These are phyloP conservation scores for Penicillium aurantiogriseum DNA, from an alignment of 2,329 filamentous ascomycete genomes.

Conservation along the genomic window DNA sequence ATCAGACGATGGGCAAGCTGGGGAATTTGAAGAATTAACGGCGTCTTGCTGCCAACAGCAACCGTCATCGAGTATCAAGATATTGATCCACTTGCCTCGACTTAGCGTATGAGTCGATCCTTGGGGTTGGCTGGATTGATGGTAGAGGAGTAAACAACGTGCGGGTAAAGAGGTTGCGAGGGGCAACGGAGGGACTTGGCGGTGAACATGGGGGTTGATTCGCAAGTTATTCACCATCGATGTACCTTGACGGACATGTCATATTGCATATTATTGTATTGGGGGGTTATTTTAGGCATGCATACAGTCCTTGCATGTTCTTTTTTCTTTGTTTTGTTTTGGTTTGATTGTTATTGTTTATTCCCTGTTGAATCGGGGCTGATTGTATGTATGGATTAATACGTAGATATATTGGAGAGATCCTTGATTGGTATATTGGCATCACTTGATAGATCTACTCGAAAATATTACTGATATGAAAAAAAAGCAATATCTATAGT, in stretches of 20 bases:
- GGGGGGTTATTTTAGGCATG: background rate
- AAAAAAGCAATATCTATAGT: background rate
- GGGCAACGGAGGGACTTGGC: conserved; percentile 31
- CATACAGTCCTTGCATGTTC: conserved; percentile 6
- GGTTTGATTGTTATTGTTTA: background rate
- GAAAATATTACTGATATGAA: background rate
- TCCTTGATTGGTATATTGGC: background rate
- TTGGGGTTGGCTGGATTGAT: conserved; percentile 29
- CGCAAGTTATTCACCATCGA: background rate
- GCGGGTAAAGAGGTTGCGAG: conserved; percentile 30
- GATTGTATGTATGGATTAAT: background rate
- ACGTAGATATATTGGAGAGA: background rate
- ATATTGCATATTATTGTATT: conserved; percentile 10
- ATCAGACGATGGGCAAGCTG: conserved; percentile 16
- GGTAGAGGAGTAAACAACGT: conserved; percentile 35
- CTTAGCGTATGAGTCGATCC: conserved; percentile 22
- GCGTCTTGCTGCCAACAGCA: conserved; percentile 24
- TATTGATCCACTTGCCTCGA: conserved; percentile 20
- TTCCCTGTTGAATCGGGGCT: background rate
- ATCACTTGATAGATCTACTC: background rate
- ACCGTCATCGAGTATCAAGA: conserved; percentile 25
- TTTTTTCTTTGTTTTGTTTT: background rate
- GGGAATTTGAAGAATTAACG: conserved; percentile 30
- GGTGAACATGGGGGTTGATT: conserved; percentile 22
- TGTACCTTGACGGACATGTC: conserved; percentile 4